phyloP scores from a whole-genome alignment of 2,329 filamentous ascomycete species.

The Colletotrichum tofieldiae region DNA sequence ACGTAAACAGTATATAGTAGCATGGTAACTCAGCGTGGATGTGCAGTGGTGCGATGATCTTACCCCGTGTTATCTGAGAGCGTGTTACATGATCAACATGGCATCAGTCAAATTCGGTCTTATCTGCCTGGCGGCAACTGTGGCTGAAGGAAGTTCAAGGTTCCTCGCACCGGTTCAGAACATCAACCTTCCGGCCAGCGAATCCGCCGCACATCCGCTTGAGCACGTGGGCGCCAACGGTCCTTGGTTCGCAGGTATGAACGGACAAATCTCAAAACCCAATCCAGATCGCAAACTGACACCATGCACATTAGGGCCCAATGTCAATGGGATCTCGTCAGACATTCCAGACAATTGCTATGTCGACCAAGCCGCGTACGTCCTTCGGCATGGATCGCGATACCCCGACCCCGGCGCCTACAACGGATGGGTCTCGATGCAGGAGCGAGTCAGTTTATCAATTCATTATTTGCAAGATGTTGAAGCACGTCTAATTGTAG shows the following conservation, averaged over 20 bases:
- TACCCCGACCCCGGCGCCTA: constrained; percentile 76
- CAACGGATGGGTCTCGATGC: constrained; percentile 67
- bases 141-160: constrained; percentile 16
- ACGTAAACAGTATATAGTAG: neutral
- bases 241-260: constrained; percentile 66
- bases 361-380: constrained; percentile 73
- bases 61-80: no score
- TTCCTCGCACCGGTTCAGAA: constrained; percentile 48
- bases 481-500: neutral
- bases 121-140: constrained; percentile 16
- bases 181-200: constrained; percentile 48
- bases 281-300: neutral
- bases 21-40: no score
- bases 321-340: constrained; percentile 69
- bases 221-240: constrained; percentile 68
- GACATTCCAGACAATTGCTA: constrained; percentile 69
- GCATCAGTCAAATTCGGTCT: constrained; percentile 25
- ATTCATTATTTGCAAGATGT: neutral
- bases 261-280: neutral
- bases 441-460: constrained; percentile 56
- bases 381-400: constrained; percentile 74
- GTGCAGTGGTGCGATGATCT: neutral
- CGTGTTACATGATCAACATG: neutral
- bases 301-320: constrained; percentile 59
- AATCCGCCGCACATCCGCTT: constrained; percentile 58